phyloP scores from a whole-genome alignment of 2,329 filamentous ascomycete genomes.

The Claviceps sp. region DNA sequence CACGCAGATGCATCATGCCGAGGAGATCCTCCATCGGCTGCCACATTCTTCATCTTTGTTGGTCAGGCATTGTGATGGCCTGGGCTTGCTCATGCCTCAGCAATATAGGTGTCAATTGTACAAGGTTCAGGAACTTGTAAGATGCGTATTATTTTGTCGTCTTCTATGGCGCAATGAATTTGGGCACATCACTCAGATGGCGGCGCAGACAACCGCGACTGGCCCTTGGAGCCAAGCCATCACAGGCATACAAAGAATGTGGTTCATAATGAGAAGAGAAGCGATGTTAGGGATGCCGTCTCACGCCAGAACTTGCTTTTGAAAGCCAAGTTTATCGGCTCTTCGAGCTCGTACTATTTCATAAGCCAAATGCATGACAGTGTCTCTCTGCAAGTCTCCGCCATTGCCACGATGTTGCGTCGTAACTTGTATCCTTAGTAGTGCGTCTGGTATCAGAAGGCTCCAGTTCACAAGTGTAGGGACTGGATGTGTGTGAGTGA shows the following conservation, averaged over 20 bases:
- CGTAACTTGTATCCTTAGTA: constrained; percentile 45
- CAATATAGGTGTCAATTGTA: too few species aligned
- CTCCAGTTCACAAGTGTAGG: constrained; percentile 73
- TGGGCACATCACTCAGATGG: too few species aligned
- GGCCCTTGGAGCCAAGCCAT: too few species aligned
- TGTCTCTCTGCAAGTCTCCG: constrained; percentile 68
- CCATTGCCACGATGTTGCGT: constrained; percentile 54
- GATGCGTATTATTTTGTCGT: too few species aligned
- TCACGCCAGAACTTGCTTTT: constrained; percentile 74
- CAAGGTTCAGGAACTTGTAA: too few species aligned
- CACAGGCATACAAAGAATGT: too few species aligned
- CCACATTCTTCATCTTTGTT: constrained; percentile 43
- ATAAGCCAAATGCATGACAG: constrained; percentile 80
- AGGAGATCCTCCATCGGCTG: constrained; percentile 72
- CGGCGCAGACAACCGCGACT: too few species aligned
- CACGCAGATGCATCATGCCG: constrained; percentile 79
- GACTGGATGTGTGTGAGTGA: constrained; percentile 70
- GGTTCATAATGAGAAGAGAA: not conserved
- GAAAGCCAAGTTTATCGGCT: constrained; percentile 68
- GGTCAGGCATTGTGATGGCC: not conserved
- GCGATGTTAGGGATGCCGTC: constrained; percentile 15
- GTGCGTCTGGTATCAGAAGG: constrained; percentile 33
- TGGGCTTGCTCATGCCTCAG: too few species aligned
- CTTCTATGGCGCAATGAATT: too few species aligned
- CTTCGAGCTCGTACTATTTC: constrained; percentile 74